Conservation (phyloP, 345 rosid genomes). For the Erucastrum elatum region DNA sequence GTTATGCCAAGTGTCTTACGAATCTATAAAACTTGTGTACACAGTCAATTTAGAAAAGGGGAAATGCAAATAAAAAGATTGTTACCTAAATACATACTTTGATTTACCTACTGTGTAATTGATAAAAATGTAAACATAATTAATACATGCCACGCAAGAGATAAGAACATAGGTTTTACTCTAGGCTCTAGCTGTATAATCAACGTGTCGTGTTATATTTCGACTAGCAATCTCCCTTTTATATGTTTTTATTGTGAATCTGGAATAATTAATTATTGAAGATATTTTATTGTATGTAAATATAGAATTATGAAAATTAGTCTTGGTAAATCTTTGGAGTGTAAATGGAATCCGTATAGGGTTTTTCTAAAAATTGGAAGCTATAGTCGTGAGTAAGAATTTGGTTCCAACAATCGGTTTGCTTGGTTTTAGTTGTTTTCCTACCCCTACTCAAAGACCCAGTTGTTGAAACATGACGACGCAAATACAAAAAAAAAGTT, state of each 20-base stretch:
- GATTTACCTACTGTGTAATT: neutral
- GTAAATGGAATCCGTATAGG: neutral
- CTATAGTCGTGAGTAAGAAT: neutral
- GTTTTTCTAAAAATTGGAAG: neutral
- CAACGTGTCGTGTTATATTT: constrained; percentile 14
- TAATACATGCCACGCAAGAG: constrained; percentile 1
- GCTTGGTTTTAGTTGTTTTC: neutral
- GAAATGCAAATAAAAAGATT: neutral
- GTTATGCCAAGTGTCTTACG: constrained; percentile 15
- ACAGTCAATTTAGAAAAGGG: neutral
- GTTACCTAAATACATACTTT: neutral
- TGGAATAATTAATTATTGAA: neutral
- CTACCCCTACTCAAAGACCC: neutral
- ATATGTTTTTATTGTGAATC: neutral
- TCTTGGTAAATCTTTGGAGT: neutral
- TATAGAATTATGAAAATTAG: neutral
- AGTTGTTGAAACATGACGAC: neutral
- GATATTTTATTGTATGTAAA: neutral
- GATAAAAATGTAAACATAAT: neutral
- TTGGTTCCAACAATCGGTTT: neutral
- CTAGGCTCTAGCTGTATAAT: neutral
- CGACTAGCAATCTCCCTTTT: neutral
- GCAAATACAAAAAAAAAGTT: neutral
- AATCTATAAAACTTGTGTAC: constrained; percentile 6
- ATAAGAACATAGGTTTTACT: constrained; percentile 22